Evolutionary conservation across 1,284 basidiomycete genomes (phyloP), one percentile per base, ranked within the genome.

Genomic region (Butyriboletus appendiculatus): DNA sequence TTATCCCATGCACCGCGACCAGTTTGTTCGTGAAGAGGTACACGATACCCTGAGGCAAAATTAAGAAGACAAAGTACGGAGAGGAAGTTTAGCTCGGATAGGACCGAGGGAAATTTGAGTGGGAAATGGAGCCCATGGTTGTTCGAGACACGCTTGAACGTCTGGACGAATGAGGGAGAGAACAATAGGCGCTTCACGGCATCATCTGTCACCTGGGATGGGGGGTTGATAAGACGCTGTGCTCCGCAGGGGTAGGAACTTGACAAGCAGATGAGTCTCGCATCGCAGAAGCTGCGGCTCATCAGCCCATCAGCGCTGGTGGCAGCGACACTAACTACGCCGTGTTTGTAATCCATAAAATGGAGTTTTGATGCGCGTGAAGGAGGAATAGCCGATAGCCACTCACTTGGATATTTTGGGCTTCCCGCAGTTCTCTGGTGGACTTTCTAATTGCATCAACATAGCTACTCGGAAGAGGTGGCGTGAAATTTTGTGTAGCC

Each of bases 1-100:
- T 81, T 84, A 69, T 93, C 88, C 79, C 86, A 92, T 58, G 90
- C 89, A 24, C 92, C 91, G 35, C 88, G 81, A 15, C 84, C 81
- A 9, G 85, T 85, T 51, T 82, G 80, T 28, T 73, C 69, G 67
- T 91, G 90, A 37, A 94, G 77, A 2, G 86, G 81, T 7, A 79
- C 74, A 28, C 90, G 84, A 67, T 90, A 94, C 32, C 89, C 89
- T 1, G 88, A 90, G 9, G 80, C 88, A 67, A 93, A 90, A 68
- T 93, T 93, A 33, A 94, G 77, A 9, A 94, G 76, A 2, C 85
- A 84, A 37, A 94, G 79, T 6, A 89, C 70, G 33, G 85, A 82
- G 33, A 92, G 72, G 40, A 92, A 74, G 70, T 92, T 92, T 57
- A 93, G 74, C 69, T 94, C 88, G 38, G 86, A 79, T 22, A 85